Percentiles rank a stretch among this genome's conserved stretches.
Evolutionary conservation across 2,329 filamentous ascomycete genomes (phyloP).

Genomic region (Scytalidium sp.): DNA sequence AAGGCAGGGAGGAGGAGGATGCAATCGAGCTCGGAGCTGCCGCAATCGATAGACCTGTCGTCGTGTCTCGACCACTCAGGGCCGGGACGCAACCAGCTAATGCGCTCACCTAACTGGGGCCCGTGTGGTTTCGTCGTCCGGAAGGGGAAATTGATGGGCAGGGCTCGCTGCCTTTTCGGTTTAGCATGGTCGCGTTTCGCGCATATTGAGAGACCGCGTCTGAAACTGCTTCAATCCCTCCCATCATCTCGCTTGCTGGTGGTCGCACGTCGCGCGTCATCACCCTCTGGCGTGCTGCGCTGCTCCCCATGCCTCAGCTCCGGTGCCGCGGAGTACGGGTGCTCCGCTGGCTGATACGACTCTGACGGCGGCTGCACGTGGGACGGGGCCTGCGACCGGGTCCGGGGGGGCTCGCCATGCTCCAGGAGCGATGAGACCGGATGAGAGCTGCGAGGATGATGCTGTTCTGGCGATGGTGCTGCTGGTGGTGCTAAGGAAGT

Average conservation of each 20-base stretch:
- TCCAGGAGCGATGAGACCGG: slow-evolving; percentile 27
- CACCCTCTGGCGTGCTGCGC: slow-evolving; percentile 21
- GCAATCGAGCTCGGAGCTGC: not conserved
- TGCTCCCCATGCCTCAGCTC: slow-evolving; percentile 26
- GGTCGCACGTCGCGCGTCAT: slow-evolving; percentile 15
- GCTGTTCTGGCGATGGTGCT: slow-evolving; percentile 13
- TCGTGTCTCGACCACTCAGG: not conserved
- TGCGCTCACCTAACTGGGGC: too few relatives aligned
- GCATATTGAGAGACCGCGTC: not conserved
- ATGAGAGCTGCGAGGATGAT: slow-evolving; percentile 21
- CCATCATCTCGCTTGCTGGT: not conserved
- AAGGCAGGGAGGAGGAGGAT: too few relatives aligned
- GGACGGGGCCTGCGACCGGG: slow-evolving; percentile 13
- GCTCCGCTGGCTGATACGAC: slow-evolving; percentile 20
- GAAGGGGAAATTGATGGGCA: not conserved
- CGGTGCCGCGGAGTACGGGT: slow-evolving; percentile 22
- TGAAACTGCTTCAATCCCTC: not conserved
- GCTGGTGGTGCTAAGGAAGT: not conserved
- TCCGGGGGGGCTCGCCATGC: slow-evolving; percentile 20
- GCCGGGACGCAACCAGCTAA: too few relatives aligned
- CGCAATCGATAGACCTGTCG: not conserved
- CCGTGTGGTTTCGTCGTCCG: not conserved
- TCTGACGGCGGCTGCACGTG: slow-evolving; percentile 12
- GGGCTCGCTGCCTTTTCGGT: not conserved
- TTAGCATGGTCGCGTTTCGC: not conserved